phyloP scores from a whole-genome alignment of 2,329 filamentous ascomycete genomes.

The Pochonia chlamydosporia region DNA sequence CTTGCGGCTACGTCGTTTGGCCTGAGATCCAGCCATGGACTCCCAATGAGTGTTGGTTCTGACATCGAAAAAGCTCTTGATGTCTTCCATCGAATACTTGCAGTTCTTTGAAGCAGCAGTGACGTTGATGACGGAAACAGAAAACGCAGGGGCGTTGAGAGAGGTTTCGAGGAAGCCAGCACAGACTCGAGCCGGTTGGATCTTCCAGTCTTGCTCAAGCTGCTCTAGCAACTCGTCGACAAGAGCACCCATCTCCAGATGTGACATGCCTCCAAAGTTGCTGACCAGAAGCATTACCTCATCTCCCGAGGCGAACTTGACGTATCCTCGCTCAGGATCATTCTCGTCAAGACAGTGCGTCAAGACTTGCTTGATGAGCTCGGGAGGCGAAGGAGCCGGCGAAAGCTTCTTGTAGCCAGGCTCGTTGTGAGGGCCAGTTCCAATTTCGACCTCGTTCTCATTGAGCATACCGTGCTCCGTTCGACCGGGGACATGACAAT shows the following conservation, averaged over 20 bases:
- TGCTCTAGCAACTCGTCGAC: constrained; percentile 48
- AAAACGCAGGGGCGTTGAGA: constrained; percentile 66
- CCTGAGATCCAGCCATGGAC: constrained; percentile 42
- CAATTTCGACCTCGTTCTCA: constrained; percentile 52
- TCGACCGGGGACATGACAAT: constrained; percentile 53
- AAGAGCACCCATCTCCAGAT: constrained; percentile 50
- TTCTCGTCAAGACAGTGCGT: constrained; percentile 52
- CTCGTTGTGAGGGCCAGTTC: constrained; percentile 63
- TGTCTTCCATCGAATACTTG: constrained; percentile 42
- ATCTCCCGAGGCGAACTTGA: constrained; percentile 39
- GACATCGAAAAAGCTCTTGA: constrained; percentile 60
- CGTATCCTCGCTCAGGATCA: constrained; percentile 44
- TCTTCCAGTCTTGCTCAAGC: constrained; percentile 39
- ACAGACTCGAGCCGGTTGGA: constrained; percentile 49
- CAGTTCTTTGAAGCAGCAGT: constrained; percentile 39
- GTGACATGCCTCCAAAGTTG: constrained; percentile 55
- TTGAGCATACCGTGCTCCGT: constrained; percentile 41
- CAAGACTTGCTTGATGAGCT: constrained; percentile 52
- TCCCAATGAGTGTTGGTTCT: constrained; percentile 55
- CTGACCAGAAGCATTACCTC: constrained; percentile 49
- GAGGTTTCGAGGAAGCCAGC: constrained; percentile 65
- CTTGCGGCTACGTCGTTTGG: constrained; percentile 26
- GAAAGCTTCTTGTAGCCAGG: constrained; percentile 53
- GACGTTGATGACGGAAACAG: constrained; percentile 59
- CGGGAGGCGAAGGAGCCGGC: constrained; percentile 41